Evolutionary conservation across 441 rosid species (phyloP).

Genomic region (Adansonia gregorii): DNA sequence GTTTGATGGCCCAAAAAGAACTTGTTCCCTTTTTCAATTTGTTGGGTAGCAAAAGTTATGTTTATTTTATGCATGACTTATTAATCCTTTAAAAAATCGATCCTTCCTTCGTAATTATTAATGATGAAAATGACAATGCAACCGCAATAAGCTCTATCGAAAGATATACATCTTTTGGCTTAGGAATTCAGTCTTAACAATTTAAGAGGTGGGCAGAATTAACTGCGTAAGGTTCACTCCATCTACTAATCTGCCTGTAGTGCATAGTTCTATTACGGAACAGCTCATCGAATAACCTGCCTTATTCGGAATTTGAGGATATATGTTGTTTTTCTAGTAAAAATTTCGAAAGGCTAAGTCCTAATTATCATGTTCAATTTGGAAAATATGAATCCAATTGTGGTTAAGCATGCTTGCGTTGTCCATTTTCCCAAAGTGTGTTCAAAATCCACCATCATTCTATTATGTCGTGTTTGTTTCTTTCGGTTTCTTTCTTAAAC

Average conservation of each 20-base stretch:
- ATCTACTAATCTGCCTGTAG: background rate
- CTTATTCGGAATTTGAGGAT: background rate
- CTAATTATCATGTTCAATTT: background rate
- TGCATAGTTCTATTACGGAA: background rate
- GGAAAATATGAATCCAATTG: background rate
- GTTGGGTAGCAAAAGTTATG: background rate
- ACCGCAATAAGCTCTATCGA: background rate
- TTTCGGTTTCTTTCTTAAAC: background rate
- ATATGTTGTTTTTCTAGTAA: background rate
- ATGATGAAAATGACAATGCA: background rate
- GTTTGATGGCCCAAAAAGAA: background rate
- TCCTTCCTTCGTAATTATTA: background rate
- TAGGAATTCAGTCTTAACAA: background rate
- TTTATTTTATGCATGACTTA: background rate
- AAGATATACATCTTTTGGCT: background rate
- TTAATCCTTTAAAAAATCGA: background rate
- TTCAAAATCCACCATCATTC: no score
- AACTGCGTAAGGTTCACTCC: background rate
- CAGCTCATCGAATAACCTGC: background rate
- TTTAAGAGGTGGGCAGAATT: background rate
- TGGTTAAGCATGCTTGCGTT: background rate
- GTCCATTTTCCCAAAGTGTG: no score
- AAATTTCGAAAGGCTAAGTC: background rate
- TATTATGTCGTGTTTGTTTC: background rate
- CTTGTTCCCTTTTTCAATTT: background rate